Evolutionary conservation across 257 asterid species (phyloP), one percentile per base, ranked within the genome.

Genomic region (Striga asiatica): DNA sequence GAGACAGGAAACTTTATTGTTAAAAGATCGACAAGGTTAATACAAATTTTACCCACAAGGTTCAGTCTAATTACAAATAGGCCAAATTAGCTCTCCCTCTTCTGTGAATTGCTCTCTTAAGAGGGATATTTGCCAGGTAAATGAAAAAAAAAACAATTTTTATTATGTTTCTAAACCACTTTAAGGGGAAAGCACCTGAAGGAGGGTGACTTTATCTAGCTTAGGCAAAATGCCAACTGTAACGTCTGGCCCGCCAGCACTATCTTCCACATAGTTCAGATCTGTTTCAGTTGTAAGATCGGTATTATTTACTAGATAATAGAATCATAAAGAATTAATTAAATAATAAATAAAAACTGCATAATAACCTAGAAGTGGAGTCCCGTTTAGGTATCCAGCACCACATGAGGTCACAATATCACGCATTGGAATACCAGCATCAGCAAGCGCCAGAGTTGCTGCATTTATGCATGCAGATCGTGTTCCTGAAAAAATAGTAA

Each of bases 391-490:
- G 66, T 65, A 92, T 62, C 97, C 99, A 42, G 94, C 80, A 50
- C 94, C 75, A 62, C 97, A 92, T 29, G 97, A 92, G 62, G 97
- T 92, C 51, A 88, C 97, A 27, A 88, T 79, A 72, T 92, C 97
- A 37, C 84, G 72, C 98, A 92, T 84, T 1, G 97, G 97, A 70
- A 92, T 92, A 62, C 99, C 99, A 12, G 97, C 99, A 73, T 84
- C 94, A 7, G 95, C 89, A 56, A 88, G 95, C 29, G 99, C 99
- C 84, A 92, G 68, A 3, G 97, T 84, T 46, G 99, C 97, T 49
- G 97, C 97, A 78, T 92, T 92, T 71, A 92, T 92, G 78, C 99
- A 92, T 3, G 99, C 99, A 11, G 99, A 92, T 80, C 99, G 82
- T 63, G 97, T 88, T 47, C 99, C 98, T 88, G 76, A 38, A 67